Evolutionary conservation across 2,329 filamentous ascomycete genomes (phyloP).

Genomic region (Colletotrichum tropicicola): DNA sequence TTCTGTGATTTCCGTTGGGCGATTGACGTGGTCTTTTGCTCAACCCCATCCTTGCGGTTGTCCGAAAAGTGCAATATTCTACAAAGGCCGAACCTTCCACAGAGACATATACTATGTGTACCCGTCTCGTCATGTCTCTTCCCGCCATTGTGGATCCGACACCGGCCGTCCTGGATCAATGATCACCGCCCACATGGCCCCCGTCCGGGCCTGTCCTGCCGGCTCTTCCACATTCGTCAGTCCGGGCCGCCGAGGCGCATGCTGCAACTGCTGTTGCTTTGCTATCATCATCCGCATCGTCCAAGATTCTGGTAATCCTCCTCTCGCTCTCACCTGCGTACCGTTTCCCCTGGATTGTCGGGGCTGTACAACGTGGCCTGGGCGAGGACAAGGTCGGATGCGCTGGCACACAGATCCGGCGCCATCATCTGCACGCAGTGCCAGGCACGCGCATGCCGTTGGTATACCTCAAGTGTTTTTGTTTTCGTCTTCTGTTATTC

Average conservation of each 20-base stretch:
- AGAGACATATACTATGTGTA: background rate
- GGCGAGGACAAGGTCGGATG: conserved; percentile 4
- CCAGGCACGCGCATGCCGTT: conserved; percentile 11
- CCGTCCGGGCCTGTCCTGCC: background rate
- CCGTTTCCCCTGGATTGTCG: background rate
- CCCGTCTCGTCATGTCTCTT: background rate
- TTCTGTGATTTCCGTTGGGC: background rate
- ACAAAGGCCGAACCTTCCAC: background rate
- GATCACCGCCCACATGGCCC: background rate
- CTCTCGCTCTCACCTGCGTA: no score
- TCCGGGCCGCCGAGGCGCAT: background rate
- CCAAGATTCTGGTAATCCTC: no score
- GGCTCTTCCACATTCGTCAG: background rate
- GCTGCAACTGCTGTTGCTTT: background rate
- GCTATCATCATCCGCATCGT: no score
- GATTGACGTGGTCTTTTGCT: conserved; percentile 4
- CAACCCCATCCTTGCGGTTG: background rate
- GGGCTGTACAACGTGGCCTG: background rate
- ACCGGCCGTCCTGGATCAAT: conserved; percentile 5
- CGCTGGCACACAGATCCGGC: conserved; percentile 20
- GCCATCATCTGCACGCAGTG: conserved; percentile 6
- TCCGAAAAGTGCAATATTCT: background rate
- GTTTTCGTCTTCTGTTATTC: background rate
- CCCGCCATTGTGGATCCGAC: conserved; percentile 10
- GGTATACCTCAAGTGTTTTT: background rate